phyloP scores from a whole-genome alignment of 1,139 yeast species.

The Diutina rugosa region DNA sequence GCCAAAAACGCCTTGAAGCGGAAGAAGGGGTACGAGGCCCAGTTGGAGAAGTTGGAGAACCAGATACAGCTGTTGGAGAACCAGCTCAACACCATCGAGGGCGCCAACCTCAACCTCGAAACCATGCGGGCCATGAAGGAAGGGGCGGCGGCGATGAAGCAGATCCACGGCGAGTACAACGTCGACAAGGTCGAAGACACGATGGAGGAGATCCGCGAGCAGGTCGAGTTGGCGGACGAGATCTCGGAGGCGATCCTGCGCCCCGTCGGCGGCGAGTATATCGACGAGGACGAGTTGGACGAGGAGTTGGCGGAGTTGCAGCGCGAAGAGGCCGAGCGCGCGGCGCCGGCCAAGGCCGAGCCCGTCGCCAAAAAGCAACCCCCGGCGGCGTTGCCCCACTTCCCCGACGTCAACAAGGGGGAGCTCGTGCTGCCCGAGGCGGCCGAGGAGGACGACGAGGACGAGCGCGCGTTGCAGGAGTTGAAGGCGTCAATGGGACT shows the following conservation, averaged over 20 bases:
- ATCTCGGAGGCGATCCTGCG: slow-evolving; percentile 92
- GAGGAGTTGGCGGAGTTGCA: slow-evolving; percentile 86
- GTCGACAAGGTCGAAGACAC: slow-evolving; percentile 95
- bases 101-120: slow-evolving; percentile 91
- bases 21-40: slow-evolving; percentile 71
- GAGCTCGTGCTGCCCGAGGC: slow-evolving; percentile 19
- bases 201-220: slow-evolving; percentile 98
- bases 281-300: slow-evolving; percentile 70
- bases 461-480: slow-evolving; percentile 82
- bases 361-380: not conserved
- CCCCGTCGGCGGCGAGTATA: slow-evolving; percentile 69
- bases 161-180: slow-evolving; percentile 88
- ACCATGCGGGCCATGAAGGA: slow-evolving; percentile 98
- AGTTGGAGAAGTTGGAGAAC: slow-evolving; percentile 68
- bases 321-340: slow-evolving; percentile 42
- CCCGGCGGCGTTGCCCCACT: slow-evolving; percentile 26
- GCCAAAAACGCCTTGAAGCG: slow-evolving; percentile 85
- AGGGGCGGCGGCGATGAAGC: slow-evolving; percentile 94
- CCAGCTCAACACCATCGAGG: slow-evolving; percentile 81
- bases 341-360: not conserved
- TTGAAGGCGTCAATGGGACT: slow-evolving; percentile 93
- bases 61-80: slow-evolving; percentile 85
- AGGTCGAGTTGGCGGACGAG: slow-evolving; percentile 89
- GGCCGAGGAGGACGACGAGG: slow-evolving; percentile 60
- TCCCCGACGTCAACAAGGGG: slow-evolving; percentile 30